Conservation (phyloP, 2,329 filamentous ascomycete genomes). For the Orbilia blumenaviensis region DNA sequence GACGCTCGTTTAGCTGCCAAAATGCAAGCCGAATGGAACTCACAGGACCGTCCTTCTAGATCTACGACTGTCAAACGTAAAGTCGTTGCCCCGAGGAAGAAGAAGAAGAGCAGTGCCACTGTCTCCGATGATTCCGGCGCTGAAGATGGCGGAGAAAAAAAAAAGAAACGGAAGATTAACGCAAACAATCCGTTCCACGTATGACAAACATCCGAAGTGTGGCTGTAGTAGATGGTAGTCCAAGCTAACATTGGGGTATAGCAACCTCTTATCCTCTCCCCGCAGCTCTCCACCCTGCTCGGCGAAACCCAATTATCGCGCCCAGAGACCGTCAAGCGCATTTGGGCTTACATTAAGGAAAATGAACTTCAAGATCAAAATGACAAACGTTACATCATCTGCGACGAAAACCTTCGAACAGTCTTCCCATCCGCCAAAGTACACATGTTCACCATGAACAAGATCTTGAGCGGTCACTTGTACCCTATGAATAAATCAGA, state of each 20-base stretch:
- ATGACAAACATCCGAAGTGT: constrained; percentile 59
- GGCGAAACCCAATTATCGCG: constrained; percentile 81
- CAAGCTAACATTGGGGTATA: constrained; percentile 57
- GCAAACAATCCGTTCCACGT: constrained; percentile 91
- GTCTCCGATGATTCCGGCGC: constrained; percentile 73
- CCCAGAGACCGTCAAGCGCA: constrained; percentile 92
- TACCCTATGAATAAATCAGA: constrained; percentile 67
- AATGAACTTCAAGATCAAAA: constrained; percentile 87
- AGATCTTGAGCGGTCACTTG: constrained; percentile 86
- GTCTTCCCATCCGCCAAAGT: constrained; percentile 87
- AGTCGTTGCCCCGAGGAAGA: constrained; percentile 66
- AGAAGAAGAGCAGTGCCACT: constrained; percentile 76
- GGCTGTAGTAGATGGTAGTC: neutral
- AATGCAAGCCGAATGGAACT: constrained; percentile 91
- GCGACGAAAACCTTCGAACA: constrained; percentile 88
- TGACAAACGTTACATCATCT: constrained; percentile 91
- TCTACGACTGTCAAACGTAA: constrained; percentile 73
- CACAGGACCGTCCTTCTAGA: constrained; percentile 68
- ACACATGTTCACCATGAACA: constrained; percentile 99
- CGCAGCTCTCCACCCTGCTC: constrained; percentile 73
- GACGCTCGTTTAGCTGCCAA: constrained; percentile 88
- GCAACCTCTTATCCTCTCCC: constrained; percentile 75
- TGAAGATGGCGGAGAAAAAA: constrained; percentile 63
- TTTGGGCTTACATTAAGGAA: constrained; percentile 94
- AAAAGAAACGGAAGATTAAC: constrained; percentile 72